Conservation (phyloP, 1,284 basidiomycete species). For the Cerrena zonata region DNA sequence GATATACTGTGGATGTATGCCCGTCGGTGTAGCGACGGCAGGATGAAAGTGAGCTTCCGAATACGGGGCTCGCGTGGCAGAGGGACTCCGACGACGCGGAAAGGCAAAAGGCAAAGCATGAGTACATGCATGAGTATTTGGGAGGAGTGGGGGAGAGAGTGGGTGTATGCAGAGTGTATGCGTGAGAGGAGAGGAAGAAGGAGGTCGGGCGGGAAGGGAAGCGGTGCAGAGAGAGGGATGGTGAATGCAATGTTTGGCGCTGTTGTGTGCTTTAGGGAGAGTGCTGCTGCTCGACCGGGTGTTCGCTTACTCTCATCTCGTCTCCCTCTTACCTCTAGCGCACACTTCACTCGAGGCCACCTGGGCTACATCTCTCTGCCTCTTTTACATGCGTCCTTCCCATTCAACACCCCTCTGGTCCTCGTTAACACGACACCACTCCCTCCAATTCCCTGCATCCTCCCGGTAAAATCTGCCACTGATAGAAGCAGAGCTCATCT, state of each 20-base stretch:
- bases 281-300: neutral
- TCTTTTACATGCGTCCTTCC: neutral
- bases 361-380: neutral
- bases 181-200: neutral
- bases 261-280: neutral
- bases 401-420: neutral
- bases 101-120: conserved; percentile 9
- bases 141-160: neutral
- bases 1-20: too few relatives aligned
- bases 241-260: neutral
- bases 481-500: too few relatives aligned
- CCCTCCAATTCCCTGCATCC: neutral
- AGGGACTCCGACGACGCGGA: conserved; percentile 4
- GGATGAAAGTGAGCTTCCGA: neutral
- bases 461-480: too few relatives aligned
- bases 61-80: neutral
- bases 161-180: neutral
- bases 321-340: neutral
- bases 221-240: neutral
- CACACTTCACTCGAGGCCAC: neutral
- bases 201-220: neutral
- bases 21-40: neutral
- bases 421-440: neutral
- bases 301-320: neutral
- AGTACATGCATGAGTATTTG: neutral